These are phyloP conservation scores for Syzygium oleosum DNA, from an alignment of 345 rosid genomes.

Conservation along the genomic window DNA sequence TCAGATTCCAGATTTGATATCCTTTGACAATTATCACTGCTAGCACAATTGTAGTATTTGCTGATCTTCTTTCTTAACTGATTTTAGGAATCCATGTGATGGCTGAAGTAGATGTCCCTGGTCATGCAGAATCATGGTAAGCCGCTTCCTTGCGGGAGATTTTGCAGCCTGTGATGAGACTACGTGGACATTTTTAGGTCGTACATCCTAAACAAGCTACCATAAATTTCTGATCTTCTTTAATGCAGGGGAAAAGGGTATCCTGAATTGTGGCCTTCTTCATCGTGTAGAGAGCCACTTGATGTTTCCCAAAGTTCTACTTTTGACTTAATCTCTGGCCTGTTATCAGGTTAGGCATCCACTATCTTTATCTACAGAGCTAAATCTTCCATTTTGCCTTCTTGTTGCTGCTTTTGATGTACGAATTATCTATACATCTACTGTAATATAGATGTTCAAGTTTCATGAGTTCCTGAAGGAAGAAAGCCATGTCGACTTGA, in stretches of 20 bases:
- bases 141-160: background rate
- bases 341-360: conserved; percentile 51
- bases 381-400: background rate
- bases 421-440: background rate
- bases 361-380: background rate
- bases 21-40: background rate
- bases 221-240: conserved; percentile 11
- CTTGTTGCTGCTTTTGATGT: background rate
- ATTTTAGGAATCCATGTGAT: conserved; percentile 80
- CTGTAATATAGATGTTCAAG: background rate
- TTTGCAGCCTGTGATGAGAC: background rate
- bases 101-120: conserved; percentile 97
- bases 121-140: conserved; percentile 98
- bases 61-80: conserved; percentile 2
- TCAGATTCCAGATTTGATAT: no score
- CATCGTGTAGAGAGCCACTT: conserved; percentile 90
- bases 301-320: conserved; percentile 76
- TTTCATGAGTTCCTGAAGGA: background rate
- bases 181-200: background rate
- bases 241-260: conserved; percentile 83
- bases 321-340: conserved; percentile 77
- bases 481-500: background rate
- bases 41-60: background rate
- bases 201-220: background rate
- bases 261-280: conserved; percentile 92